Percentiles rank a stretch among this genome's conserved stretches.
phyloP scores from a whole-genome alignment of 2,329 filamentous ascomycete genomes.

The Dothiorella sarmentorum region DNA sequence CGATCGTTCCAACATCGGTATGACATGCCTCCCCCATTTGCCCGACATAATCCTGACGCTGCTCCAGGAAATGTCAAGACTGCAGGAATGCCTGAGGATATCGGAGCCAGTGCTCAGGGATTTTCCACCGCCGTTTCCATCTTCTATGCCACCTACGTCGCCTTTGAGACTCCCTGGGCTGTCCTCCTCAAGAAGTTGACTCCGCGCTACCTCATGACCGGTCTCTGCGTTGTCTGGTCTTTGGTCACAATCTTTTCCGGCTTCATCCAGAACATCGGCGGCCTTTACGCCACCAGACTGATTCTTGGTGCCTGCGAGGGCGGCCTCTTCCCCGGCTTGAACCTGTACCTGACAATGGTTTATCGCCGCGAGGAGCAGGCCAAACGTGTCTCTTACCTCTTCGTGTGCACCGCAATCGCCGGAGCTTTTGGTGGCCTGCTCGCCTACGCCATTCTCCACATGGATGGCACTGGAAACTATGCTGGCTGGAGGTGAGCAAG shows the following conservation, averaged over 20 bases:
- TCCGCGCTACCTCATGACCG: conserved; percentile 41
- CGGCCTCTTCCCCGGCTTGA: conserved; percentile 41
- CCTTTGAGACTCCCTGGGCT: conserved; percentile 48
- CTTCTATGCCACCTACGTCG: conserved; percentile 52
- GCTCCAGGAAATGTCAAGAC: conserved; percentile 46
- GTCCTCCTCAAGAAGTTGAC: conserved; percentile 47
- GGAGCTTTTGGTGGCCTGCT: conserved; percentile 36
- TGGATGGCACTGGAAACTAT: conserved; percentile 46
- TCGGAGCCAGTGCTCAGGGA: conserved; percentile 39
- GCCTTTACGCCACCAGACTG: conserved; percentile 41
- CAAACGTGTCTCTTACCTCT: conserved; percentile 41
- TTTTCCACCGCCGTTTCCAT: conserved; percentile 50
- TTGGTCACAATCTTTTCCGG: conserved; percentile 49
- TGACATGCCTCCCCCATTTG: not conserved
- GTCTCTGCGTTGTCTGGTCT: conserved; percentile 46
- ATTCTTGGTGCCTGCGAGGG: conserved; percentile 25
- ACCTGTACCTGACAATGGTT: conserved; percentile 41
- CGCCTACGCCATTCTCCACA: conserved; percentile 38
- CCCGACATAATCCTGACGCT: not conserved
- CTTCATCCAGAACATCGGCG: conserved; percentile 42
- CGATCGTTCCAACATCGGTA: conserved; percentile 54
- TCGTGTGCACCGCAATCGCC: conserved; percentile 37
- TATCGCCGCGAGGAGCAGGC: conserved; percentile 42
- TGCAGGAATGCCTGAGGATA: conserved; percentile 46
- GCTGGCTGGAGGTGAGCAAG: conserved; percentile 37